Percentiles rank a stretch among this genome's conserved stretches.
Conservation (phyloP, 225 moss, liverwort and hornwort genomes). For the Marchantia polymorpha region DNA sequence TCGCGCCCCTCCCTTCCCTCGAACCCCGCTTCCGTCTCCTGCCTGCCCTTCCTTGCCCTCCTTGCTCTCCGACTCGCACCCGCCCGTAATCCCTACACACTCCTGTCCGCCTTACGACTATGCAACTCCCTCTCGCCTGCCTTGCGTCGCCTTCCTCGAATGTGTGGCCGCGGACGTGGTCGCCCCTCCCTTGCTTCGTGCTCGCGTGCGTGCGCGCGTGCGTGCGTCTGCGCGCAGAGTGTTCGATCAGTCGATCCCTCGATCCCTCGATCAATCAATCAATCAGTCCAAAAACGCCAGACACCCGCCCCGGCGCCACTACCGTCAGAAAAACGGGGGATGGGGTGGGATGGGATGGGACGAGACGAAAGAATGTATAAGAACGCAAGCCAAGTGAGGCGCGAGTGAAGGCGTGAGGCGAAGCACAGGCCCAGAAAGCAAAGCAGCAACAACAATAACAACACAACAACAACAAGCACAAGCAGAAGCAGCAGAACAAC, state of each 20-base stretch:
- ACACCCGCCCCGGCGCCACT: neutral
- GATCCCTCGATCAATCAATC: neutral
- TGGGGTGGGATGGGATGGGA: neutral
- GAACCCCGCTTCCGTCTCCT: neutral
- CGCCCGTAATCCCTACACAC: neutral
- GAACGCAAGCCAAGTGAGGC: neutral
- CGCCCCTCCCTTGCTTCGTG: neutral
- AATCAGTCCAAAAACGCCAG: neutral
- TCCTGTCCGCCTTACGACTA: neutral
- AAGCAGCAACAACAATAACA: no score
- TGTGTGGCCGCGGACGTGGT: no score
- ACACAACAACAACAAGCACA: no score
- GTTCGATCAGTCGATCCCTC: neutral
- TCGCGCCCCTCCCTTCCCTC: constrained; percentile 1
- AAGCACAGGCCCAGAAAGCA: neutral
- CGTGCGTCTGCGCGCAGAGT: neutral
- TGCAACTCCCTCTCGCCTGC: neutral
- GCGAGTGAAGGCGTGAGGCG: neutral
- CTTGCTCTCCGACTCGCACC: constrained; percentile 1
- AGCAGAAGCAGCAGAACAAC: neutral
- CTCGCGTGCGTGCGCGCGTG: neutral
- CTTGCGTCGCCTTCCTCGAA: neutral
- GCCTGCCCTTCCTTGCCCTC: neutral
- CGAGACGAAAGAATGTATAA: neutral
- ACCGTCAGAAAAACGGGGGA: neutral